A percentile compares a stretch with the other conserved stretches of the same genome.
These are phyloP conservation scores for Colletotrichum endophyticum DNA, from an alignment of 2,329 filamentous ascomycete species.

Conservation along the genomic window DNA sequence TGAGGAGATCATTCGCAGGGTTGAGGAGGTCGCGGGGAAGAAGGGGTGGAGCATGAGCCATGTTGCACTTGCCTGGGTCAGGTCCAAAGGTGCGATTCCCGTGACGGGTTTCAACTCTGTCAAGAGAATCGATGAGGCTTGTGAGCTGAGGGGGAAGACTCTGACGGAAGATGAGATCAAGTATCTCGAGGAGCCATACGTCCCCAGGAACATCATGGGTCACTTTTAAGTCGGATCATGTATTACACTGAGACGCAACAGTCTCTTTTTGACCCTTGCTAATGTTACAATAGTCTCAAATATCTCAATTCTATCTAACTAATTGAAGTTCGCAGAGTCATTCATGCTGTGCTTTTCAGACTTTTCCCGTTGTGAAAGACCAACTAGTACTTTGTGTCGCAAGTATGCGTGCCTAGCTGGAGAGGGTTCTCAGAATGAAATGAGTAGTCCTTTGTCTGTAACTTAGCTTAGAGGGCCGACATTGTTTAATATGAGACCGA, in stretches of 20 bases:
- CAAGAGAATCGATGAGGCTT: constrained; percentile 13
- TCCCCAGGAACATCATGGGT: constrained; percentile 24
- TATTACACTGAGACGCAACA: not conserved
- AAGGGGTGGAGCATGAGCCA: constrained; percentile 20
- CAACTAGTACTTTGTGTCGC: not conserved
- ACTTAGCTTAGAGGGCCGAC: not conserved
- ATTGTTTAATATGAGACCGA: not conserved
- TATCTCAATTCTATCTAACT: not conserved
- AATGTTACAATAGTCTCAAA: not conserved
- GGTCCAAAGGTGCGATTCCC: constrained; percentile 6
- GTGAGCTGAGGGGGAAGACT: constrained; percentile 4
- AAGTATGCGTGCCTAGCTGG: not conserved
- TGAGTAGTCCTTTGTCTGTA: not conserved
- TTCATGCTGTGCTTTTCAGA: not conserved
- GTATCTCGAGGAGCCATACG: constrained; percentile 16
- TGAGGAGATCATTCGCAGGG: constrained; percentile 6
- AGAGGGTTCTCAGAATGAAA: not conserved
- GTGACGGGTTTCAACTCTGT: constrained; percentile 17
- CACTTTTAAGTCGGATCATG: constrained; percentile 21
- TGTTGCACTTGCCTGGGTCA: constrained; percentile 12
- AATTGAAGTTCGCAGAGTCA: not conserved
- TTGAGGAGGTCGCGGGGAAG: constrained; percentile 14
- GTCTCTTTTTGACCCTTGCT: not conserved
- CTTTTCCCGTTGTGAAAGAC: not conserved
- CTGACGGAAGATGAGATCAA: constrained; percentile 7